Percentiles rank a stretch among this genome's conserved stretches.
phyloP scores from a whole-genome alignment of 163 green algal species.

The Scenedesmus sp. region DNA sequence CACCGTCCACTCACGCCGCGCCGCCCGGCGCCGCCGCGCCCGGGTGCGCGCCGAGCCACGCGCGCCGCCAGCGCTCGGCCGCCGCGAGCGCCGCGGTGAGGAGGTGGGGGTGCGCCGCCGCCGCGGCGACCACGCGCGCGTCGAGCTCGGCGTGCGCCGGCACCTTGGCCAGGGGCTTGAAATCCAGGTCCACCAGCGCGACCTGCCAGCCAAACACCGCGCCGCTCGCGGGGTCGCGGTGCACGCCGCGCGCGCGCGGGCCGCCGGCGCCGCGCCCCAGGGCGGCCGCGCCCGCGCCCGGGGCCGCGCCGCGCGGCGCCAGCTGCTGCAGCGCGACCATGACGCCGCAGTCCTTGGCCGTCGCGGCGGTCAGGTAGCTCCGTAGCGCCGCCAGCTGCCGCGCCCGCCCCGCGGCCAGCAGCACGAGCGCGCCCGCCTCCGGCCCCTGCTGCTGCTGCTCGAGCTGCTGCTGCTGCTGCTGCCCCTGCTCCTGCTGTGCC shows the following conservation, averaged over 20 bases:
- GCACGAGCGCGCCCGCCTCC: neutral
- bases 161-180: constrained; percentile 61
- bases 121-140: constrained; percentile 30
- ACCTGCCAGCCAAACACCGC: constrained; percentile 47
- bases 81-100: constrained; percentile 6
- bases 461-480: constrained; percentile 18
- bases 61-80: neutral
- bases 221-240: constrained; percentile 2
- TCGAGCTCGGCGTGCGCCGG: constrained; percentile 33
- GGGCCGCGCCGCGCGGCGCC: neutral
- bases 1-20: too few relatives aligned
- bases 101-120: constrained; percentile 13
- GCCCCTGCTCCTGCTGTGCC: neutral
- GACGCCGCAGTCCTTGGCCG: constrained; percentile 73
- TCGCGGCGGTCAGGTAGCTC: constrained; percentile 63
- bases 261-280: neutral
- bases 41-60: constrained; percentile 15
- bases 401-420: neutral
- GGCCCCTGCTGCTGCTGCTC: constrained; percentile 35
- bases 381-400: constrained; percentile 44
- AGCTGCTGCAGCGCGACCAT: constrained; percentile 63
- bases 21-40: too few relatives aligned
- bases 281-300: neutral
- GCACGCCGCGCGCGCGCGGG: neutral
- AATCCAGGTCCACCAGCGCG: constrained; percentile 62